Evolutionary conservation across 345 rosid species (phyloP).

Genomic region (Clausena lansium): DNA sequence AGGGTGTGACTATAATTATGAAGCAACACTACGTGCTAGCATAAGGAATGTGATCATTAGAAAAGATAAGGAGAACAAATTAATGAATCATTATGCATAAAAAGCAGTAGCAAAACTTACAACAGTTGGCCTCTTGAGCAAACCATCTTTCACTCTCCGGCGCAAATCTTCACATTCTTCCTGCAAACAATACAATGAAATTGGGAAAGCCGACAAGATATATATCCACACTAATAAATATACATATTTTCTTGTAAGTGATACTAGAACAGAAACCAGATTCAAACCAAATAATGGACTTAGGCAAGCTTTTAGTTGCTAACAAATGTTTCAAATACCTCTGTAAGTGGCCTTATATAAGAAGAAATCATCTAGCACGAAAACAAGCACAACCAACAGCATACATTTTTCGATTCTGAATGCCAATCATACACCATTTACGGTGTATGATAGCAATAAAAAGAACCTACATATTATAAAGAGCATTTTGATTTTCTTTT

Average conservation of each 20-base stretch:
- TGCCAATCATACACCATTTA: background rate
- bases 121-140: constrained; percentile 57
- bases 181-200: constrained; percentile 41
- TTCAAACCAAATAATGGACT: background rate
- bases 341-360: background rate
- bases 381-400: background rate
- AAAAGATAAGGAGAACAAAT: background rate
- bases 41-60: background rate
- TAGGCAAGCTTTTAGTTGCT: background rate
- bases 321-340: background rate
- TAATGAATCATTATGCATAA: background rate
- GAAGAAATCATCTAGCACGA: background rate
- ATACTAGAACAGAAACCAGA: background rate
- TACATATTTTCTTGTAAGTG: background rate
- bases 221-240: background rate
- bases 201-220: constrained; percentile 10
- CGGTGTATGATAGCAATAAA: background rate
- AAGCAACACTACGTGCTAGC: background rate
- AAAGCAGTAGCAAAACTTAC: constrained; percentile 42
- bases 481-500: background rate
- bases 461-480: background rate
- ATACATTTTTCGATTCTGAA: background rate
- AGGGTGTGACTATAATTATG: background rate
- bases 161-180: constrained; percentile 80
- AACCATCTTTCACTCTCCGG: constrained; percentile 50